phyloP scores from a whole-genome alignment of 2,329 filamentous ascomycete species.

The Neonectria sp. region DNA sequence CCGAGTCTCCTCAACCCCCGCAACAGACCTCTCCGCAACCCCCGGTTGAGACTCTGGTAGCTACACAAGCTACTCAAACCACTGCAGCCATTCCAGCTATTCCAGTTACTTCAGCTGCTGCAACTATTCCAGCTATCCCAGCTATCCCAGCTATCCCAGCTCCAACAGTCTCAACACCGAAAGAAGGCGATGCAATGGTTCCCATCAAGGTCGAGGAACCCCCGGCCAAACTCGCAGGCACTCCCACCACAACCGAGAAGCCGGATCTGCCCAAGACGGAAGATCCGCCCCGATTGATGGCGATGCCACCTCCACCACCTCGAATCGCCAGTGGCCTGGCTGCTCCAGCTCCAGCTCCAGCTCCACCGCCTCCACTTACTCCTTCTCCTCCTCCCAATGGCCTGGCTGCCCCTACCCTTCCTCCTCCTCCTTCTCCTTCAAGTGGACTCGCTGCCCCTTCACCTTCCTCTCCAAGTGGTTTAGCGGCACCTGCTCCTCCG shows the following conservation, averaged over 20 bases:
- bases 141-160: background rate
- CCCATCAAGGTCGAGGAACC: slow-evolving; percentile 24
- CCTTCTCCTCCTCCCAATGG: slow-evolving; percentile 30
- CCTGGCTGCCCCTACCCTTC: slow-evolving; percentile 28
- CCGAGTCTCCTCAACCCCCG: slow-evolving; percentile 17
- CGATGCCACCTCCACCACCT: slow-evolving; percentile 42
- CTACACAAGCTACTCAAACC: background rate
- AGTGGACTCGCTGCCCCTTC: slow-evolving; percentile 27
- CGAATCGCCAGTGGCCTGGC: slow-evolving; percentile 37
- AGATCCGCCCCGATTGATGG: slow-evolving; percentile 28
- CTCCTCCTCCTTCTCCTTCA: slow-evolving; percentile 4
- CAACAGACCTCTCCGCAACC: slow-evolving; percentile 22
- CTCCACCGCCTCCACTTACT: slow-evolving; percentile 27
- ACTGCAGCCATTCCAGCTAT: background rate
- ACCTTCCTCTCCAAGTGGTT: slow-evolving; percentile 28
- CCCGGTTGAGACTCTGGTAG: background rate
- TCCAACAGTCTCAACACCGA: background rate
- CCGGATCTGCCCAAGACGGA: slow-evolving; percentile 28
- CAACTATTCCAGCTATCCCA: background rate
- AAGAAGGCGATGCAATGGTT: slow-evolving; percentile 16
- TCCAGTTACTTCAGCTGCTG: background rate
- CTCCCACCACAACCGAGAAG: slow-evolving; percentile 10
- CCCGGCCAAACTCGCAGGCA: slow-evolving; percentile 14
- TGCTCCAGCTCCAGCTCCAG: slow-evolving; percentile 40
- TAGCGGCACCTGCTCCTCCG: slow-evolving; percentile 27